Conservation (phyloP, 2,329 filamentous ascomycete genomes). For the Sclerotinia trifoliorum region DNA sequence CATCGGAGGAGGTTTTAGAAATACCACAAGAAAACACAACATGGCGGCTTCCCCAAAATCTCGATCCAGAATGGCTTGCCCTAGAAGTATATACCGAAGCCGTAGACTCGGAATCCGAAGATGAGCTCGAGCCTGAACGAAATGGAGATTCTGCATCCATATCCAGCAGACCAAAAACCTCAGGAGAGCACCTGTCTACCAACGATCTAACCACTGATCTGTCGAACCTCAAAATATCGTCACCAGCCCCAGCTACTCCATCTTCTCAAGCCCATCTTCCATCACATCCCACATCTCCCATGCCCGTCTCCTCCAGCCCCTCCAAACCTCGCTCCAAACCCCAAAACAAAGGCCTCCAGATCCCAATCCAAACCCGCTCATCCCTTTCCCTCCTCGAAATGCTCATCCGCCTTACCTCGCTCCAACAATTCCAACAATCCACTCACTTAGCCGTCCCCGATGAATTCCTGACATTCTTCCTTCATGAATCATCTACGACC, state of each 20-base stretch:
- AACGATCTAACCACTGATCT: slow-evolving; percentile 29
- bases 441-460: slow-evolving; percentile 70
- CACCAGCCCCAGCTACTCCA: slow-evolving; percentile 28
- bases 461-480: slow-evolving; percentile 72
- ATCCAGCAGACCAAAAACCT: slow-evolving; percentile 31
- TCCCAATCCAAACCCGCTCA: slow-evolving; percentile 56
- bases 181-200: slow-evolving; percentile 22
- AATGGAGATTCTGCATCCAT: slow-evolving; percentile 33
- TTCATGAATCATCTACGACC: slow-evolving; percentile 65
- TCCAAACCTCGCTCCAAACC: slow-evolving; percentile 28
- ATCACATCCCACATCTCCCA: slow-evolving; percentile 18
- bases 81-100: slow-evolving; percentile 69
- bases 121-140: slow-evolving; percentile 41
- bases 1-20: slow-evolving; percentile 23
- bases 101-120: slow-evolving; percentile 51
- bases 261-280: slow-evolving; percentile 24
- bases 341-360: slow-evolving; percentile 33
- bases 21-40: slow-evolving; percentile 14
- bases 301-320: slow-evolving; percentile 6
- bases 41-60: slow-evolving; percentile 60
- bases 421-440: slow-evolving; percentile 73
- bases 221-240: slow-evolving; percentile 32
- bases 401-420: slow-evolving; percentile 66
- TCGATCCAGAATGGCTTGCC: slow-evolving; percentile 73
- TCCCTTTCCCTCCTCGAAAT: slow-evolving; percentile 72